Conservation (phyloP, 169 alveolate species). For the Plasmodium coatneyi region DNA sequence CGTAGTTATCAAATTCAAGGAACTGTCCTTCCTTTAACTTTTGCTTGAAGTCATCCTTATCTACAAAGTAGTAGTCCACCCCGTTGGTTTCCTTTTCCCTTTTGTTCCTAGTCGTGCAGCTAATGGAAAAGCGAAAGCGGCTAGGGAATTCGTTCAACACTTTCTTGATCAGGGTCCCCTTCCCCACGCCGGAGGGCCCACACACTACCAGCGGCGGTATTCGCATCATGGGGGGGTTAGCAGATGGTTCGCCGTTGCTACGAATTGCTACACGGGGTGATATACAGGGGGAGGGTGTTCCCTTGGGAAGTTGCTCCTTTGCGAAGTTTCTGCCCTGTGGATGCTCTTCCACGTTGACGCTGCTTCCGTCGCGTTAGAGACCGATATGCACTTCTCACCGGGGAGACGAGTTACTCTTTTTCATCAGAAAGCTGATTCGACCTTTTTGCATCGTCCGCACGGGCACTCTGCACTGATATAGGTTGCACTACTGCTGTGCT, state of each 20-base stretch:
- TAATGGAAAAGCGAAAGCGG: slow-evolving; percentile 84
- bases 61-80: slow-evolving; percentile 86
- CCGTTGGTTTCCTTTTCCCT: slow-evolving; percentile 90
- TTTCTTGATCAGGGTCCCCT: slow-evolving; percentile 86
- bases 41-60: slow-evolving; percentile 85
- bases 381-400: background rate
- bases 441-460: background rate
- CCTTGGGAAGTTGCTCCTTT: too few relatives aligned
- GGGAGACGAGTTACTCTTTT: background rate
- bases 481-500: background rate
- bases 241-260: background rate
- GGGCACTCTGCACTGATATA: background rate
- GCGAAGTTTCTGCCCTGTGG: too few relatives aligned
- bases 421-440: background rate
- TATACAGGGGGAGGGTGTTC: background rate
- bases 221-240: background rate
- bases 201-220: slow-evolving; percentile 86
- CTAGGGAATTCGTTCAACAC: slow-evolving; percentile 81
- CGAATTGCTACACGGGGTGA: background rate
- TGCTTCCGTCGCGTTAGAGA: background rate
- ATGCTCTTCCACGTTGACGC: background rate
- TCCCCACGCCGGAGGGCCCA: slow-evolving; percentile 96
- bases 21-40: slow-evolving; percentile 85
- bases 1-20: slow-evolving; percentile 87
- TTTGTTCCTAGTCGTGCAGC: slow-evolving; percentile 90